Conservation (phyloP, 495 filamentous ascomycete species). For the Xylaria curta region DNA sequence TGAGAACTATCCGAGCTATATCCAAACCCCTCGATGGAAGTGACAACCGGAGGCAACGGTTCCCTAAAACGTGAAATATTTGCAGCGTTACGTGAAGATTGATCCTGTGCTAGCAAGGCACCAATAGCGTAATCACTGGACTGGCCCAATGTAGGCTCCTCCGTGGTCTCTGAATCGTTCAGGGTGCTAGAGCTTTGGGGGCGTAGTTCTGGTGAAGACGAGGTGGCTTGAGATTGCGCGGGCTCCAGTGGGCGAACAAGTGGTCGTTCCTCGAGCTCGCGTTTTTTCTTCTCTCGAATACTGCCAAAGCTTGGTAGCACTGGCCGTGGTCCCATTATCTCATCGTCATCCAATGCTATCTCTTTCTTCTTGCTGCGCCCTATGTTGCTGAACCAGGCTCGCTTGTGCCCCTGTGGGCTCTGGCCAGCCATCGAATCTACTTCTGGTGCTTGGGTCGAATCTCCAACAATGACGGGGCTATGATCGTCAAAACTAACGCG, state of each 20-base stretch:
- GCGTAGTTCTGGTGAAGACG: conserved; percentile 34
- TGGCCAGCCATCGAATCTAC: conserved; percentile 54
- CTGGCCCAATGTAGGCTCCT: conserved; percentile 42
- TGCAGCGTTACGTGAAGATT: conserved; percentile 50
- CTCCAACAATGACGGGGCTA: conserved; percentile 59
- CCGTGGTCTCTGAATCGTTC: conserved; percentile 32
- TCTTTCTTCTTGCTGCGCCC: conserved; percentile 57
- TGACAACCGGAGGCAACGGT: conserved; percentile 70
- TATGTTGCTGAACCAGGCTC: conserved; percentile 61
- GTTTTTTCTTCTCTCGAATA: conserved; percentile 61
- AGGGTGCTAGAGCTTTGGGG: conserved; percentile 31
- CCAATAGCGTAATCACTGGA: conserved; percentile 73
- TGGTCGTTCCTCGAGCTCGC: conserved; percentile 53
- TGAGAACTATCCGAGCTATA: conserved; percentile 56
- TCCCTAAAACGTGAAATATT: conserved; percentile 58
- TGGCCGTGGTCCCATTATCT: conserved; percentile 76
- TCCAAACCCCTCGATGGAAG: conserved; percentile 66
- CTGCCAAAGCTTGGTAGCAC: conserved; percentile 86
- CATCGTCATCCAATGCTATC: conserved; percentile 61
- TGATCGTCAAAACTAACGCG: conserved; percentile 90
- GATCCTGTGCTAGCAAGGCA: conserved; percentile 61
- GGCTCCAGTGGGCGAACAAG: conserved; percentile 57
- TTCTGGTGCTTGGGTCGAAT: conserved; percentile 60
- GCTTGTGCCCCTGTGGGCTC: conserved; percentile 59
- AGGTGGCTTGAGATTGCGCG: conserved; percentile 27